Base-by-base conservation (phyloP, 164 flowering plant species). In the Vitis riparia region DNA sequence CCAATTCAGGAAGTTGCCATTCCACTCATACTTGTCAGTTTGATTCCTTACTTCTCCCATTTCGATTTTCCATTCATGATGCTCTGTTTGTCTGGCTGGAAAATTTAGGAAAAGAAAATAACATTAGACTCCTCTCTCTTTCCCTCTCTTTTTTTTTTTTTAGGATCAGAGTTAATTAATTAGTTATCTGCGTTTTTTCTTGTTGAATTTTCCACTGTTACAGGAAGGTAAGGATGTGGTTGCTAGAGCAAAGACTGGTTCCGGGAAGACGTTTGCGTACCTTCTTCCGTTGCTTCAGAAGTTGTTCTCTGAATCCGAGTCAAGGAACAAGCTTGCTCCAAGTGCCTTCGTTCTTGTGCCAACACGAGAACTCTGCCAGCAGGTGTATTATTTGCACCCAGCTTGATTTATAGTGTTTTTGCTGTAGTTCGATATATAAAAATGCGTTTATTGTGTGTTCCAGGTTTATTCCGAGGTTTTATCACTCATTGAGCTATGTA, bases 191-290 rank as follows among this genome's bases (percentile, higher is more conserved):
- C 19, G 3, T 15, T 61, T 49, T 51, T 5, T 55, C 11, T 44
- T 27, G 52, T 62, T 51, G 0, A 3, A 37, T 2, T 59, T 37
- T 23, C 11, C 27, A 32, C 23, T 2, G 17, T 61, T 59, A 15
- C 64, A 95, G 99, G 88, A 90, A 86, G 99, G 99, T 5, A 87
- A 93, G 72, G 98, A 95, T 74, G 94, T 95, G 63, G 96, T 96
- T 49, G 97, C 97, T 3, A 78, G 90, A 47, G 98, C 98, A 2
- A 90, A 89, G 76, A 96, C 99, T 6, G 99, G 99, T 60, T 93
- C 99, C 1, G 99, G 99, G 15, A 96, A 96, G 78, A 96, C 99
- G 11, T 89, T 86, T 30, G 97, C 99, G 2, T 96, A 93, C 66
- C 87, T 96, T 9, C 91, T 96, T 29, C 99, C 99, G 2, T 69